A percentile compares a stretch with the other conserved stretches of the same genome.
Conservation (phyloP, 2,329 filamentous ascomycete species). For the Lithohypha guttulata region DNA sequence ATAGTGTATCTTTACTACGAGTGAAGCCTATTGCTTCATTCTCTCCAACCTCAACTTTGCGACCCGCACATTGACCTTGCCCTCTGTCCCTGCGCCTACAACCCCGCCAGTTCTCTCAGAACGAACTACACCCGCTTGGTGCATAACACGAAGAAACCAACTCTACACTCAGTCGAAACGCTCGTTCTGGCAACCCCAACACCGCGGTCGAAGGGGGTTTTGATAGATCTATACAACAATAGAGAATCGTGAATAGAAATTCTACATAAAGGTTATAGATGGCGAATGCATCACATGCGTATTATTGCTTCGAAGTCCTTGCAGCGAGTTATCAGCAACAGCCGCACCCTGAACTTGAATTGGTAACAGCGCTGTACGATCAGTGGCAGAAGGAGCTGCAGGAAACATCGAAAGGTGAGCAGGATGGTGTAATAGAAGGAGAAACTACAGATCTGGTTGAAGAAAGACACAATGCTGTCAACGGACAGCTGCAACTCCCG, state of each 20-base stretch:
- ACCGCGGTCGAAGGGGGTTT: too few species aligned
- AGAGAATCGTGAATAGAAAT: too few species aligned
- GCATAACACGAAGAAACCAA: too few species aligned
- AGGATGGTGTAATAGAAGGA: conserved; percentile 11
- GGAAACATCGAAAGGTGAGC: conserved; percentile 6
- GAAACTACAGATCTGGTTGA: conserved; percentile 16
- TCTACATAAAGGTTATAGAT: conserved; percentile 49
- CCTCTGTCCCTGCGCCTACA: too few species aligned
- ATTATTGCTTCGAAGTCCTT: conserved; percentile 85
- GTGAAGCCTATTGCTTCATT: too few species aligned
- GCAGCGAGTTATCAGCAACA: conserved; percentile 62
- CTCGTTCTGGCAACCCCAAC: neutral
- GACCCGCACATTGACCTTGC: too few species aligned
- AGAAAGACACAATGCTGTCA: conserved; percentile 14
- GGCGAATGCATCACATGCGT: conserved; percentile 77
- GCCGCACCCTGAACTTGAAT: conserved; percentile 53
- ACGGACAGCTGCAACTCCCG: conserved; percentile 24
- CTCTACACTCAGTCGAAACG: too few species aligned
- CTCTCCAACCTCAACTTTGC: too few species aligned
- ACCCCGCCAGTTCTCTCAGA: too few species aligned
- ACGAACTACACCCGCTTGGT: too few species aligned
- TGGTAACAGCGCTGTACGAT: conserved; percentile 61
- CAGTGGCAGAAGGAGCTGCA: conserved; percentile 33
- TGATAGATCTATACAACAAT: too few species aligned
- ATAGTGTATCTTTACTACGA: too few species aligned